Percentiles rank a stretch among this genome's conserved stretches.
phyloP scores from a whole-genome alignment of 495 filamentous ascomycete genomes.

The Hypoxylon trugodes region DNA sequence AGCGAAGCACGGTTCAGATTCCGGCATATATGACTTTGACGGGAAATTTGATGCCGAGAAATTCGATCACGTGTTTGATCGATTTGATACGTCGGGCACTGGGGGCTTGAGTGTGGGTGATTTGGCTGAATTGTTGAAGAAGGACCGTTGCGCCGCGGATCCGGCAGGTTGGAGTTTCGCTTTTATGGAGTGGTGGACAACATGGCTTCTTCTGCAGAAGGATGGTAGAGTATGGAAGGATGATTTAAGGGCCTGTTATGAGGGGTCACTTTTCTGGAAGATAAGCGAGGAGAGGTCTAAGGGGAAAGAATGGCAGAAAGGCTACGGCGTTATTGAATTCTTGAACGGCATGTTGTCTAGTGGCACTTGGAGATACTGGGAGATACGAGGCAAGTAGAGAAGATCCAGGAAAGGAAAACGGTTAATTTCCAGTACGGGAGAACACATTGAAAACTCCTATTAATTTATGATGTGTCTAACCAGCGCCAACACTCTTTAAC shows the following conservation, averaged over 20 bases:
- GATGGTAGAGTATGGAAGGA: conserved; percentile 58
- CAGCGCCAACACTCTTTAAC: too few relatives aligned
- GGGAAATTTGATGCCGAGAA: conserved; percentile 16
- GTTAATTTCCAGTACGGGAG: not conserved
- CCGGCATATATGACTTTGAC: conserved; percentile 27
- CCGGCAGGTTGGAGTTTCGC: conserved; percentile 39
- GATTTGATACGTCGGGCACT: conserved; percentile 8
- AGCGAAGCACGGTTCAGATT: conserved; percentile 33
- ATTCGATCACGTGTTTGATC: conserved; percentile 27
- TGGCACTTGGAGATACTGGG: conserved; percentile 29
- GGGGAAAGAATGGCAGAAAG: conserved; percentile 42
- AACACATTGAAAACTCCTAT: too few relatives aligned
- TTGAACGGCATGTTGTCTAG: conserved; percentile 5
- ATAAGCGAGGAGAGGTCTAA: conserved; percentile 39
- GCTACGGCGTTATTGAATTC: conserved; percentile 33
- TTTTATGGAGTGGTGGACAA: conserved; percentile 56
- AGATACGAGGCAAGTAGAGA: not conserved
- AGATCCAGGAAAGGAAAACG: not conserved
- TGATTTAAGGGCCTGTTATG: conserved; percentile 53
- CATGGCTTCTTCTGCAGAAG: conserved; percentile 58
- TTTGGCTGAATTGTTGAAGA: conserved; percentile 4
- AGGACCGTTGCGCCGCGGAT: conserved; percentile 28
- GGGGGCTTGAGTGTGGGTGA: conserved; percentile 14
- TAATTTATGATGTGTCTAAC: too few relatives aligned
- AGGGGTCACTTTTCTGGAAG: conserved; percentile 50